These are phyloP conservation scores for Candida odintsovae DNA, from an alignment of 805 yeast genomes.

Conservation along the genomic window DNA sequence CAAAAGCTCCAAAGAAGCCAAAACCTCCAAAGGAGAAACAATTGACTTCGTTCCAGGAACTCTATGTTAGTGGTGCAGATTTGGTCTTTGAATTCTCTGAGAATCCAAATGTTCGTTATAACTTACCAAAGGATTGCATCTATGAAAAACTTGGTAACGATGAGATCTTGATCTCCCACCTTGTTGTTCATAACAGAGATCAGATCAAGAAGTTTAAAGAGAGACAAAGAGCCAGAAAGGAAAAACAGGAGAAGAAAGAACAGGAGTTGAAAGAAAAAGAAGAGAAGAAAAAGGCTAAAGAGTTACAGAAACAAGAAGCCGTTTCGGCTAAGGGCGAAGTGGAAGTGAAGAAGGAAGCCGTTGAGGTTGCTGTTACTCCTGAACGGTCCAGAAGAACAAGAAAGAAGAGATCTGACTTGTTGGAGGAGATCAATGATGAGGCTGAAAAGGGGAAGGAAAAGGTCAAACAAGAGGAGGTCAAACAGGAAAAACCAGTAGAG, in stretches of 20 bases:
- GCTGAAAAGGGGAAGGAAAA: not conserved
- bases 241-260: constrained; percentile 22
- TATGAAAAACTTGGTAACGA: constrained; percentile 46
- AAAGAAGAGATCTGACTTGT: constrained; percentile 2
- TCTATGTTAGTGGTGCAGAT: constrained; percentile 62
- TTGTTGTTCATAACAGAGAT: constrained; percentile 25
- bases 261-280: constrained; percentile 23
- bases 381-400: constrained; percentile 32
- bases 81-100: constrained; percentile 83
- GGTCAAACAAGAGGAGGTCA: constrained; percentile 8
- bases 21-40: constrained; percentile 41
- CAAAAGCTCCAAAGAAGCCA: constrained; percentile 6
- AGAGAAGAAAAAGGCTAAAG: constrained; percentile 21
- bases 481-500: constrained; percentile 16
- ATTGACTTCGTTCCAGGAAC: constrained; percentile 72
- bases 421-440: not conserved
- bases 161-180: constrained; percentile 31
- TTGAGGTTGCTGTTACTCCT: constrained; percentile 6
- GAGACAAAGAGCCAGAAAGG: constrained; percentile 15
- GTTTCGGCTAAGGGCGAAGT: constrained; percentile 12
- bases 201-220: constrained; percentile 20
- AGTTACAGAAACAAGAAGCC: not conserved
- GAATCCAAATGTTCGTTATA: constrained; percentile 65
- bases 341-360: constrained; percentile 12
- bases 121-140: constrained; percentile 71